These are phyloP conservation scores for Venturia asperata DNA, from an alignment of 2,329 filamentous ascomycete species.

Conservation along the genomic window DNA sequence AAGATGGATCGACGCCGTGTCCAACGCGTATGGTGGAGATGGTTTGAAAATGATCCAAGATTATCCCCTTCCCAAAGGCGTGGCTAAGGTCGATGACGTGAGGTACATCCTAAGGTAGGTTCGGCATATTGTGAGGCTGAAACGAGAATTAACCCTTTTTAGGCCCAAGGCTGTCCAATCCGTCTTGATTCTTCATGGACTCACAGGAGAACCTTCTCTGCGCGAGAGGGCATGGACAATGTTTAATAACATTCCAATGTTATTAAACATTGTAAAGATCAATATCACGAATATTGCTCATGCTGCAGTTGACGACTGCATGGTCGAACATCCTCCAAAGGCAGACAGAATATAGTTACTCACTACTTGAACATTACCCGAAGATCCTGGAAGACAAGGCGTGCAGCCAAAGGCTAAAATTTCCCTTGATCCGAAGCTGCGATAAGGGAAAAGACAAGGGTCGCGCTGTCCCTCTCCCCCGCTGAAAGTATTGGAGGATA, in stretches of 20 bases:
- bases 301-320: conserved; percentile 33
- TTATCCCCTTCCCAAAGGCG: conserved; percentile 6
- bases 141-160: not conserved
- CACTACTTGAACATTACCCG: conserved; percentile 51
- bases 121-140: conserved; percentile 31
- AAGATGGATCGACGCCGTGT: conserved; percentile 23
- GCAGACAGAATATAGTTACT: conserved; percentile 58
- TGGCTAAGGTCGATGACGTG: conserved; percentile 36
- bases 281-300: conserved; percentile 22
- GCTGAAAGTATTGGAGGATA: no score
- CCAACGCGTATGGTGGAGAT: not conserved
- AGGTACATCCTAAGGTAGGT: conserved; percentile 35
- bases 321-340: conserved; percentile 30
- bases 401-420: conserved; percentile 48
- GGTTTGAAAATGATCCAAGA: not conserved
- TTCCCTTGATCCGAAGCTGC: conserved; percentile 48
- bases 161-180: conserved; percentile 54
- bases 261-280: no score
- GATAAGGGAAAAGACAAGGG: no score
- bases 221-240: conserved; percentile 44
- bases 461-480: no score
- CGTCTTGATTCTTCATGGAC: conserved; percentile 53
- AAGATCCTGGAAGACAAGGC: conserved; percentile 53
- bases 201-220: conserved; percentile 47
- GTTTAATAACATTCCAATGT: conserved; percentile 44